These are phyloP conservation scores for Phaeosphaeriaceae sp. DNA, from an alignment of 2,329 filamentous ascomycete species.

Conservation along the genomic window DNA sequence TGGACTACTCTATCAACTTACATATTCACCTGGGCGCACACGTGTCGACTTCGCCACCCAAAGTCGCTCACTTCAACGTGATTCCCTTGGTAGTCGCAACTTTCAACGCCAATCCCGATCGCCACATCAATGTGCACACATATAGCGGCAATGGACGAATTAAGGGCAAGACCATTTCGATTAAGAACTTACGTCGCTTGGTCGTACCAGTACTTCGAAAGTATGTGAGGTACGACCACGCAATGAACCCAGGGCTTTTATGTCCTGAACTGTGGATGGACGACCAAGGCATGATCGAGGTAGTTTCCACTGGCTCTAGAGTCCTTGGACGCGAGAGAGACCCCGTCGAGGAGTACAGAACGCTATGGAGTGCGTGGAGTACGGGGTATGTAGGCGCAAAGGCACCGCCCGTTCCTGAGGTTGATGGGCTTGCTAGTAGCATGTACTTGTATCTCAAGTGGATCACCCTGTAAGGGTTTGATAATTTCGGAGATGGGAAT, in stretches of 20 bases:
- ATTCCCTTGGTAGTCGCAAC: neutral
- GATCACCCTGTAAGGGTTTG: neutral
- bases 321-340: neutral
- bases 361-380: neutral
- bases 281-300: neutral
- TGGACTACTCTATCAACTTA: neutral
- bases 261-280: neutral
- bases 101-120: neutral
- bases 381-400: neutral
- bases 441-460: neutral
- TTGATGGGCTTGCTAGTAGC: neutral
- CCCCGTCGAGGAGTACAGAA: neutral
- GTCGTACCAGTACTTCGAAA: neutral
- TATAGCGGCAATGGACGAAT: neutral
- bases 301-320: neutral
- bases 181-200: neutral
- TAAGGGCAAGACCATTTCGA: neutral
- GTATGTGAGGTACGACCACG: neutral
- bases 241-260: neutral
- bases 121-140: neutral
- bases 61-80: neutral
- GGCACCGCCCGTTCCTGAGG: neutral
- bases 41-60: neutral
- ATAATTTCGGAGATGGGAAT: too few relatives aligned
- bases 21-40: neutral